A percentile compares a stretch with the other conserved stretches of the same genome.
These are phyloP conservation scores for Endocalyx cinctus DNA, from an alignment of 2,329 filamentous ascomycete genomes.

Conservation along the genomic window DNA sequence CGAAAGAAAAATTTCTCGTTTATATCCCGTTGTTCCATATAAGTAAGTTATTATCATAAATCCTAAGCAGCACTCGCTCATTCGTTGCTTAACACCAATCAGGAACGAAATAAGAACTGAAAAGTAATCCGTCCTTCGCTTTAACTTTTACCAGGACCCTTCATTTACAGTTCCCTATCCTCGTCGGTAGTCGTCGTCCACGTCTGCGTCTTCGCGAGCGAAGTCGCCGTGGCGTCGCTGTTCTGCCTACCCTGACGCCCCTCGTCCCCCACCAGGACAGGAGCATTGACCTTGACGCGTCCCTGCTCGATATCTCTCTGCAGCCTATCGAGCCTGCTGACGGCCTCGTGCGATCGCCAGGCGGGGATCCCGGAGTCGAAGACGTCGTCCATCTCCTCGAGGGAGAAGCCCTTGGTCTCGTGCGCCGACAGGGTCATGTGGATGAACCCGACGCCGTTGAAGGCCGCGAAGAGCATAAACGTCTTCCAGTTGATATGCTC, in stretches of 20 bases:
- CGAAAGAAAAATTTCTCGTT: too few species aligned
- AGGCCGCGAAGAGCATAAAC: slow-evolving; percentile 72
- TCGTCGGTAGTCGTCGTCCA: too few species aligned
- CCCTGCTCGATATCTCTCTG: slow-evolving; percentile 44
- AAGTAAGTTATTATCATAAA: too few species aligned
- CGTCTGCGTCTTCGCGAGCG: too few species aligned
- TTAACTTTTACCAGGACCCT: too few species aligned
- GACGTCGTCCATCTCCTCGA: slow-evolving; percentile 73
- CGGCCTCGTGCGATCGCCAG: slow-evolving; percentile 46
- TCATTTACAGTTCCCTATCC: too few species aligned
- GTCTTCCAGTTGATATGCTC: slow-evolving; percentile 57
- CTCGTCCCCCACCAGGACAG: slow-evolving; percentile 1
- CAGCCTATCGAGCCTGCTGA: slow-evolving; percentile 41
- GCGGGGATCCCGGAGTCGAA: slow-evolving; percentile 58
- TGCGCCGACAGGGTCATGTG: slow-evolving; percentile 62
- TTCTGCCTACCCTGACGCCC: too few species aligned
- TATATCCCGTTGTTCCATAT: too few species aligned
- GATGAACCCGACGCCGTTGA: slow-evolving; percentile 63
- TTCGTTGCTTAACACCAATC: too few species aligned
- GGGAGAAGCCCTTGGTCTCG: slow-evolving; percentile 66
- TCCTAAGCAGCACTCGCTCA: too few species aligned
- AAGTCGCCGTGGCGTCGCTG: slow-evolving; percentile 1
- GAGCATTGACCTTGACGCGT: slow-evolving; percentile 32
- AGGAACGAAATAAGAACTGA: too few species aligned
- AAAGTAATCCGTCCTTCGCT: too few species aligned